These are phyloP conservation scores for Dendrobium nobile DNA, from an alignment of 106 monocot species.

Conservation along the genomic window DNA sequence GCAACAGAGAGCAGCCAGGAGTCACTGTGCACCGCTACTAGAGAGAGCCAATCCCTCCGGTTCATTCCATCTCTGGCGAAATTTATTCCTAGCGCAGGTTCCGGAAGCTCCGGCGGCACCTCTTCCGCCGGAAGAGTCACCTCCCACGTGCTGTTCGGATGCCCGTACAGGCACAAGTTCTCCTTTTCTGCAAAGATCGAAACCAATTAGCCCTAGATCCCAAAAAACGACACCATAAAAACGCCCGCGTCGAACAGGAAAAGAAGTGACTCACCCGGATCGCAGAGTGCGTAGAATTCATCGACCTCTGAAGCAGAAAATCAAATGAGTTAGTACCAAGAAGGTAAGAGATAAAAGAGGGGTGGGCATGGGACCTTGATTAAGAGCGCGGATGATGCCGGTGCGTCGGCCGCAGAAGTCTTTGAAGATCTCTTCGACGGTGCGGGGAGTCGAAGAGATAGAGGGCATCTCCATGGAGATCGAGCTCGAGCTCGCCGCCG, in stretches of 20 bases:
- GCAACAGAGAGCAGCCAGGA: conserved; percentile 95
- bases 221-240: conserved; percentile 3
- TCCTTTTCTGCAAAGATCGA: conserved; percentile 66
- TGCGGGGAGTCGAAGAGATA: conserved; percentile 58
- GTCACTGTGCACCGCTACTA: conserved; percentile 89
- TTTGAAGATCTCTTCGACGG: conserved; percentile 91
- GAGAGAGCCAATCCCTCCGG: conserved; percentile 86
- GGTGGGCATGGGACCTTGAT: conserved; percentile 27
- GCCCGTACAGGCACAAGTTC: conserved; percentile 81
- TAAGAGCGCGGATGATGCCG: conserved; percentile 83
- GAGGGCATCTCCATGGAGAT: conserved; percentile 29
- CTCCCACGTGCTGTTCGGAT: conserved; percentile 73
- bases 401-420: conserved; percentile 63
- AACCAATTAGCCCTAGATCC: background rate
- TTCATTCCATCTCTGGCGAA: conserved; percentile 98
- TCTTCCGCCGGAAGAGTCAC: conserved; percentile 89
- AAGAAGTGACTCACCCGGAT: conserved; percentile 56
- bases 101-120: conserved; percentile 95
- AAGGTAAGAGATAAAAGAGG: background rate
- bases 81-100: conserved; percentile 94
- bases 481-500: background rate
- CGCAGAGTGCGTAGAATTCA: conserved; percentile 71
- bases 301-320: conserved; percentile 59
- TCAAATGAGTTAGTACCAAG: background rate
- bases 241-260: background rate